phyloP scores from a whole-genome alignment of 129 eudicot genomes.

The Kitagawia praeruptora region DNA sequence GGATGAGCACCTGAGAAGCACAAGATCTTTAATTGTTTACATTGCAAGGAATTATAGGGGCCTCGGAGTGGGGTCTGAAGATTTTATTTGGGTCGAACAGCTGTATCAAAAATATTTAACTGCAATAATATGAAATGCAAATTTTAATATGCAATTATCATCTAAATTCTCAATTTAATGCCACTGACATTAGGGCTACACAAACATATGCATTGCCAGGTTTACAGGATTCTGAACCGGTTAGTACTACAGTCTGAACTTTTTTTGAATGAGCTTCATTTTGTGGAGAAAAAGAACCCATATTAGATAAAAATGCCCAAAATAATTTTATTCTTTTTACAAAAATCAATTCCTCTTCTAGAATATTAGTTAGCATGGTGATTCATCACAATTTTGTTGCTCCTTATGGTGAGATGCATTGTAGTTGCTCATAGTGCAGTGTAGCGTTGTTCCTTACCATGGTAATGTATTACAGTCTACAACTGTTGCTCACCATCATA shows the following conservation, averaged over 20 bases:
- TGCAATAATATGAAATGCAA: not conserved
- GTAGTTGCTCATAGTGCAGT: not conserved
- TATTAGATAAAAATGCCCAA: not conserved
- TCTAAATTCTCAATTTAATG: not conserved
- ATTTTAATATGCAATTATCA: not conserved
- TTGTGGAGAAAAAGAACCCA: not conserved
- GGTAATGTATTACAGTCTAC: not conserved
- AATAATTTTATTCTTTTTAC: too few relatives aligned
- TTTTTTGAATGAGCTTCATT: not conserved
- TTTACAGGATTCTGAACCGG: not conserved
- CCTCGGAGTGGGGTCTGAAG: slow-evolving; percentile 62
- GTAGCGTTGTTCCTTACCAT: not conserved
- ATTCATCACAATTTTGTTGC: not conserved
- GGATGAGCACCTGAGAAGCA: slow-evolving; percentile 78
- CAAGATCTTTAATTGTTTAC: slow-evolving; percentile 55
- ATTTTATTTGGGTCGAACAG: slow-evolving; percentile 62
- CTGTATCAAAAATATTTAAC: not conserved
- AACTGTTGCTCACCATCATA: not conserved
- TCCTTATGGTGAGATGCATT: not conserved
- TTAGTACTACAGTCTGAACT: not conserved
- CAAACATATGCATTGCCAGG: not conserved
- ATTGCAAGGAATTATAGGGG: slow-evolving; percentile 63
- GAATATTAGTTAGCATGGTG: not conserved
- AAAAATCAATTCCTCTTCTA: not conserved
- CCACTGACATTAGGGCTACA: not conserved